Percentiles rank a stretch among this genome's conserved stretches.
phyloP scores from a whole-genome alignment of 768 basidiomycete genomes.

The Calvatia gigantea region DNA sequence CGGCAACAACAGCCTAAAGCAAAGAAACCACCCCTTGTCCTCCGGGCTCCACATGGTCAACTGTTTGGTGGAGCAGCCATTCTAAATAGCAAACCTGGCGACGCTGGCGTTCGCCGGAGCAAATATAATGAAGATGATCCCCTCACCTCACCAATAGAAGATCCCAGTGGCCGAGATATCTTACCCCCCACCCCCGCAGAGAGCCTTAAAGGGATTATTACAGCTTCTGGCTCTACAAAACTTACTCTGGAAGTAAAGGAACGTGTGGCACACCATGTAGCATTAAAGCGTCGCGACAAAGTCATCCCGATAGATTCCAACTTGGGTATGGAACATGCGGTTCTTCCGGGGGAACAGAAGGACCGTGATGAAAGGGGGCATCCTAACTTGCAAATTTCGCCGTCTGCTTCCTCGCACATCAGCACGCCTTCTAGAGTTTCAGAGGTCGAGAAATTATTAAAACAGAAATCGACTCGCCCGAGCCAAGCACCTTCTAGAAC shows the following conservation, averaged over 20 bases:
- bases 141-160: conserved; percentile 33
- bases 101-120: background rate
- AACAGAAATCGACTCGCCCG: background rate
- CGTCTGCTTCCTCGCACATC: background rate
- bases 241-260: conserved; percentile 30
- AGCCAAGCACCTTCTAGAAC: conserved; percentile 9
- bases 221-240: conserved; percentile 24
- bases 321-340: conserved; percentile 6
- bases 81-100: background rate
- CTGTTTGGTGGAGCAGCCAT: background rate
- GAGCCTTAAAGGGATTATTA: conserved; percentile 10
- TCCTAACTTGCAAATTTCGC: conserved; percentile 10
- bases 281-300: conserved; percentile 26
- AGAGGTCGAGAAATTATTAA: conserved; percentile 17
- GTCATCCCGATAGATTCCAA: conserved; percentile 22
- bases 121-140: conserved; percentile 12
- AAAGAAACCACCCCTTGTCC: background rate
- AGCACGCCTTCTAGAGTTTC: conserved; percentile 1
- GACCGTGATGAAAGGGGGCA: too few species aligned
- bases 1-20: background rate
- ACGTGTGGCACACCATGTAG: conserved; percentile 30
- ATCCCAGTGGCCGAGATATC: conserved; percentile 17
- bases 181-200: background rate
- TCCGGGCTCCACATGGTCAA: background rate
- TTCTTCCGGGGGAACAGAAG: conserved; percentile 10